These are phyloP conservation scores for Arthrinium phaeospermum DNA, from an alignment of 2,329 filamentous ascomycete species.

Conservation along the genomic window DNA sequence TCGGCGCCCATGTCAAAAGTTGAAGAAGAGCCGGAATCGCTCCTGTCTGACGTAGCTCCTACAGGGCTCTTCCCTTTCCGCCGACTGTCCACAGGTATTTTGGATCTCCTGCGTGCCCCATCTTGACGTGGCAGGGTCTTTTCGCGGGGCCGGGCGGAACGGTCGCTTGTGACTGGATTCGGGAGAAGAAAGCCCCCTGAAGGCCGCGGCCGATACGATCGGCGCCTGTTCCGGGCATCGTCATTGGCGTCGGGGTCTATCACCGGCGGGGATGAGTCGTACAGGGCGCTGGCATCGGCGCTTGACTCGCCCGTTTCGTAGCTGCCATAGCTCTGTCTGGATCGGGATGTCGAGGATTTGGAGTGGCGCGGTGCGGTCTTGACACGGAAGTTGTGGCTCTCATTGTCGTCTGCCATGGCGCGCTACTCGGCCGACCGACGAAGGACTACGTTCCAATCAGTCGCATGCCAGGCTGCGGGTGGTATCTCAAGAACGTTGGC, in stretches of 20 bases:
- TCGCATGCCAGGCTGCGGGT: slow-evolving; percentile 18
- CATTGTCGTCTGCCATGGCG: slow-evolving; percentile 24
- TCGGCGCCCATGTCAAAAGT: slow-evolving; percentile 27
- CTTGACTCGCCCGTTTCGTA: slow-evolving; percentile 54
- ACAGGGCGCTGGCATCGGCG: slow-evolving; percentile 38
- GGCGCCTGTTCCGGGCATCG: slow-evolving; percentile 34
- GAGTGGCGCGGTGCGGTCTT: slow-evolving; percentile 29
- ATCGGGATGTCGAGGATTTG: slow-evolving; percentile 37
- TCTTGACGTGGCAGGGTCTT: slow-evolving; percentile 31
- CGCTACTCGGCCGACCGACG: slow-evolving; percentile 19
- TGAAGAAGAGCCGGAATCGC: slow-evolving; percentile 1
- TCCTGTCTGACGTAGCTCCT: slow-evolving; percentile 26
- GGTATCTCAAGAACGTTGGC: slow-evolving; percentile 11
- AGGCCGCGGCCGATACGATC: slow-evolving; percentile 49
- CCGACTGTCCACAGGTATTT: slow-evolving; percentile 34
- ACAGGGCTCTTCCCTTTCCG: slow-evolving; percentile 35
- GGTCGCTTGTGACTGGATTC: slow-evolving; percentile 44
- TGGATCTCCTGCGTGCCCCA: slow-evolving; percentile 38
- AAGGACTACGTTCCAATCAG: background rate
- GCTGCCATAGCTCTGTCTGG: slow-evolving; percentile 41
- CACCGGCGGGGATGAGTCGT: slow-evolving; percentile 24
- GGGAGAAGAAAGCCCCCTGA: slow-evolving; percentile 58
- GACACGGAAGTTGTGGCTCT: slow-evolving; percentile 17
- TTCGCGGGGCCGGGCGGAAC: slow-evolving; percentile 28
- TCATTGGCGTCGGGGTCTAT: slow-evolving; percentile 28